A percentile compares a stretch with the other conserved stretches of the same genome.
phyloP scores from a whole-genome alignment of 352 stramenopile species.

The Halophytophthora polymorphica region DNA sequence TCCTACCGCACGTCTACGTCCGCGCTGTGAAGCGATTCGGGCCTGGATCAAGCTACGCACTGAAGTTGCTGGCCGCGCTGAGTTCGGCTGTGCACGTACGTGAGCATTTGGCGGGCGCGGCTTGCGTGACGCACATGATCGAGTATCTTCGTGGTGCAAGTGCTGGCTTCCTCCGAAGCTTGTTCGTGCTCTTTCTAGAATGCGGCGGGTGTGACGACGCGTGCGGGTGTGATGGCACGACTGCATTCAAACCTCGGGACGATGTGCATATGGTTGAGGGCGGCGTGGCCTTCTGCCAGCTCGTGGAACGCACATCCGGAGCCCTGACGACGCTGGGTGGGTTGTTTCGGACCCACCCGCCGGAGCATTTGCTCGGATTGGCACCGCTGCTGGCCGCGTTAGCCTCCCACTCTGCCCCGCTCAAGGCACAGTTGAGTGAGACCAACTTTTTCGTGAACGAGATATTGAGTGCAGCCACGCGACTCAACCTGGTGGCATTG shows the following conservation, averaged over 20 bases:
- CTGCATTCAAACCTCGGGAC: neutral
- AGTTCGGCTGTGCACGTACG: conserved; percentile 22
- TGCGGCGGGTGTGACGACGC: conserved; percentile 22
- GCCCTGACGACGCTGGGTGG: conserved; percentile 23
- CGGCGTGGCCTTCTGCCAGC: conserved; percentile 30
- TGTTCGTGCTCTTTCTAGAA: conserved; percentile 41
- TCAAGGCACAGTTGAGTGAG: conserved; percentile 35
- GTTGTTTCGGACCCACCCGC: conserved; percentile 44
- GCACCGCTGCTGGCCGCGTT: conserved; percentile 41
- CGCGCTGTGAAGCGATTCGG: conserved; percentile 20
- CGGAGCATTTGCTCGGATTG: conserved; percentile 39
- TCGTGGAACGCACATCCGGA: conserved; percentile 25
- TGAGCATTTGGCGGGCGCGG: conserved; percentile 17
- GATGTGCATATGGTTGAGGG: conserved; percentile 3
- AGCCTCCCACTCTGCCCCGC: conserved; percentile 18
- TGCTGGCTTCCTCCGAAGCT: conserved; percentile 26
- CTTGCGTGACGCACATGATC: conserved; percentile 28
- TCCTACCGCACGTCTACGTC: conserved; percentile 22
- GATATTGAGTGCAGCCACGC: conserved; percentile 29
- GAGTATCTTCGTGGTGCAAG: conserved; percentile 28
- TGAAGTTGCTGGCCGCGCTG: conserved; percentile 33
- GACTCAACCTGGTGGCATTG: conserved; percentile 29
- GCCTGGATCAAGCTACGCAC: conserved; percentile 33
- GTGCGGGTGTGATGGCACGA: conserved; percentile 2
- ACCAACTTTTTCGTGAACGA: conserved; percentile 31